A percentile compares a stretch with the other conserved stretches of the same genome.
Evolutionary conservation across 139 green algal species (phyloP).

Genomic region (Pedinophyceae sp.): DNA sequence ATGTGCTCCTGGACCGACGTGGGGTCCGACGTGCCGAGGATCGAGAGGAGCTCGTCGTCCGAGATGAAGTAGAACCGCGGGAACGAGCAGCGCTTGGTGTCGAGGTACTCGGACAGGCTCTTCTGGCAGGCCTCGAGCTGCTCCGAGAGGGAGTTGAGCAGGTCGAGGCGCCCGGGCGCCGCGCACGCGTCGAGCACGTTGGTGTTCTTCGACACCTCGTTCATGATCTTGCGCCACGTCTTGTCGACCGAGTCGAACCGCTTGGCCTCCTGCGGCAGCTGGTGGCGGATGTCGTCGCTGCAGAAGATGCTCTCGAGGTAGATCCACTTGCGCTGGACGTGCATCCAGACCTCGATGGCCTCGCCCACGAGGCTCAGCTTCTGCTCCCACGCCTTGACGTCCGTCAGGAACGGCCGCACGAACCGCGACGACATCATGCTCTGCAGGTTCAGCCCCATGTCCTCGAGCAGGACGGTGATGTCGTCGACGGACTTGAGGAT

Average conservation of each 20-base stretch:
- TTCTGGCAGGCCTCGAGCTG: constrained; percentile 71
- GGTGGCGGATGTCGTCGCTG: constrained; percentile 62
- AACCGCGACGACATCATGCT: constrained; percentile 68
- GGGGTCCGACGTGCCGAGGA: constrained; percentile 59
- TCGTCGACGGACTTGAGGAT: constrained; percentile 61
- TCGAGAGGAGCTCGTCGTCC: constrained; percentile 67
- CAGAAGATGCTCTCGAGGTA: constrained; percentile 76
- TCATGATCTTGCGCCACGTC: constrained; percentile 61
- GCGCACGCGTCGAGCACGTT: constrained; percentile 58
- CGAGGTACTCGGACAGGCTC: constrained; percentile 58
- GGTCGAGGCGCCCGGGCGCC: constrained; percentile 32
- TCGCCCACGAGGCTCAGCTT: constrained; percentile 61
- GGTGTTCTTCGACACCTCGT: constrained; percentile 46
- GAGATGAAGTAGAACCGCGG: constrained; percentile 79
- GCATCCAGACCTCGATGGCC: constrained; percentile 59
- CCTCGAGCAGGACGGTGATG: constrained; percentile 58
- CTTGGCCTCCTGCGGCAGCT: constrained; percentile 69
- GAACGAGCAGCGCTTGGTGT: constrained; percentile 66
- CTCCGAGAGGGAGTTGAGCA: constrained; percentile 36
- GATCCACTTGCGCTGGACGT: constrained; percentile 71
- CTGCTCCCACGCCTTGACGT: constrained; percentile 45
- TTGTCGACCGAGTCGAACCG: constrained; percentile 66
- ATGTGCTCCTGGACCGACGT: constrained; percentile 75
- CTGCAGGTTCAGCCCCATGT: constrained; percentile 72
- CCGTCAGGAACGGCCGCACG: constrained; percentile 58